These are phyloP conservation scores for Cladophialophora exuberans DNA, from an alignment of 2,329 filamentous ascomycete genomes.

Conservation along the genomic window DNA sequence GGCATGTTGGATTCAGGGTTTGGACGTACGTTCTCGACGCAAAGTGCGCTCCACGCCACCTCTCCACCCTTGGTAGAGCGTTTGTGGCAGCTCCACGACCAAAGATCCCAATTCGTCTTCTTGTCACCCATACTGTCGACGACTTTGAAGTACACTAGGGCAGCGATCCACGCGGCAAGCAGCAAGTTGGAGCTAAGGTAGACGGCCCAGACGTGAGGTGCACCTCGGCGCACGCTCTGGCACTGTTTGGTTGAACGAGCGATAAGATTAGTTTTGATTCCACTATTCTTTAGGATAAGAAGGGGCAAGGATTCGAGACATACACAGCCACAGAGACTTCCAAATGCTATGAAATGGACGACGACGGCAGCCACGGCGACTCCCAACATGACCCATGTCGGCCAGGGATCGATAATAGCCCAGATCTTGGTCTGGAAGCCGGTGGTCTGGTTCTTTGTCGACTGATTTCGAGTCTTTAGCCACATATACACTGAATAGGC, in stretches of 20 bases:
- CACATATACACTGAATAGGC: slow-evolving; percentile 10
- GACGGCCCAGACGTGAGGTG: neutral
- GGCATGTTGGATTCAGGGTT: neutral
- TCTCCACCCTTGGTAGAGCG: neutral
- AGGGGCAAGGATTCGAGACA: neutral
- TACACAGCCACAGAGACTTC: slow-evolving; percentile 14
- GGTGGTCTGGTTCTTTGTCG: neutral
- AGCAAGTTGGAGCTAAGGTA: slow-evolving; percentile 4
- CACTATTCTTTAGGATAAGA: neutral
- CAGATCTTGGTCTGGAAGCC: slow-evolving; percentile 10
- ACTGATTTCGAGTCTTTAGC: slow-evolving; percentile 8
- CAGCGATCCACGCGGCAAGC: slow-evolving; percentile 3
- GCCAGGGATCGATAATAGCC: slow-evolving; percentile 12
- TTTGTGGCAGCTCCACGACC: slow-evolving; percentile 7
- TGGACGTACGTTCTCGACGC: slow-evolving; percentile 3
- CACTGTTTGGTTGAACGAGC: neutral
- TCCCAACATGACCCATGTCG: slow-evolving; percentile 8
- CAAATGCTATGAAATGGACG: slow-evolving; percentile 5
- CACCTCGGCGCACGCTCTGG: neutral
- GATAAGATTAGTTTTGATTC: neutral
- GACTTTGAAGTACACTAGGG: neutral
- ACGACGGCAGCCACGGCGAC: neutral
- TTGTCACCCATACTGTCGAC: slow-evolving; percentile 3
- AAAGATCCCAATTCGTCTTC: slow-evolving; percentile 6
- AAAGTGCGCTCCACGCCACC: slow-evolving; percentile 1